A percentile compares a stretch with the other conserved stretches of the same genome.
phyloP scores from a whole-genome alignment of 208 protist species.

The Wallacemonas rigidus region DNA sequence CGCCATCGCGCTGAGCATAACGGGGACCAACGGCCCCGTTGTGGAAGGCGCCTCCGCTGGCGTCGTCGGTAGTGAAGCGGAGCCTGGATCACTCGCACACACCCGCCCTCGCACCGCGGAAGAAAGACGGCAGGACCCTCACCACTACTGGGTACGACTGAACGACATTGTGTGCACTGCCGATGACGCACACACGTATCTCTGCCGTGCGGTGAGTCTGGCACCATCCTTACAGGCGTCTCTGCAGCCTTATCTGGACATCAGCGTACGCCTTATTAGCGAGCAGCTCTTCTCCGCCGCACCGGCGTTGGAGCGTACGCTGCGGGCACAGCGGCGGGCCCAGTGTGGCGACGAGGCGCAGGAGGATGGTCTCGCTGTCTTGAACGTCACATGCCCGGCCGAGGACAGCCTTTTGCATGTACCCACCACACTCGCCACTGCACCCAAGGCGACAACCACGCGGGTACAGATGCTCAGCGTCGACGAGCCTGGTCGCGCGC shows the following conservation, averaged over 20 bases:
- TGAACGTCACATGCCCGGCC: constrained; percentile 1
- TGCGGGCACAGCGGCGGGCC: constrained; percentile 7
- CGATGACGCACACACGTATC: constrained; percentile 50
- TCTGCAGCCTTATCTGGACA: constrained; percentile 42
- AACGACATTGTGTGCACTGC: constrained; percentile 36
- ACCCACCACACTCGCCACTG: neutral
- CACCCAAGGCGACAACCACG: neutral
- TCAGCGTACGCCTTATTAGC: constrained; percentile 35
- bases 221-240: constrained; percentile 34
- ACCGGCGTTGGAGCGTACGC: constrained; percentile 38
- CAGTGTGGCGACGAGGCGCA: neutral
- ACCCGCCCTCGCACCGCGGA: constrained; percentile 25
- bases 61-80: too few relatives aligned
- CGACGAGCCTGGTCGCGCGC: neutral
- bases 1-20: neutral
- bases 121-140: constrained; percentile 31
- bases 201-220: constrained; percentile 41
- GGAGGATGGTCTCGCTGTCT: neutral
- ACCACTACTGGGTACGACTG: constrained; percentile 41
- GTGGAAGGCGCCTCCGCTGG: neutral
- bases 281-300: constrained; percentile 48
- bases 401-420: neutral
- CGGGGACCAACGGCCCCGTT: neutral
- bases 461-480: constrained; percentile 8
- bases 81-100: too few relatives aligned